Conservation (phyloP, 2,329 filamentous ascomycete species). For the Hirsutella minnesotensis region DNA sequence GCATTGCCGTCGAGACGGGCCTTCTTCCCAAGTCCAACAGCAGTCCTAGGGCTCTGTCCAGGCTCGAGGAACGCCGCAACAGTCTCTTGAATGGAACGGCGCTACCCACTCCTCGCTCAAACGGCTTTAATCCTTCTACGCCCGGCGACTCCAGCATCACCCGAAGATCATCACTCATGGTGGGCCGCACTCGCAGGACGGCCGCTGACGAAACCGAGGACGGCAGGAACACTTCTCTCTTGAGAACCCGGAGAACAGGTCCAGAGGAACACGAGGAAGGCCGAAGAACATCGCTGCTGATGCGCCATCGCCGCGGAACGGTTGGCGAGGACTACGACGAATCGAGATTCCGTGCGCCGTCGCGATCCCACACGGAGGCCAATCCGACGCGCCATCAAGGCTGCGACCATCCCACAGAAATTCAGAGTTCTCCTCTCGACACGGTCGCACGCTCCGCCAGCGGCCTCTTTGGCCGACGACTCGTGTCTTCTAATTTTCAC, state of each 20-base stretch:
- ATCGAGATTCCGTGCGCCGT: conserved; percentile 40
- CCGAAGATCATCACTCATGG: conserved; percentile 42
- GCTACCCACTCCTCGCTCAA: conserved; percentile 32
- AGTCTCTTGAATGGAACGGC: conserved; percentile 32
- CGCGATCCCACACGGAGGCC: conserved; percentile 46
- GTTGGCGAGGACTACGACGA: conserved; percentile 38
- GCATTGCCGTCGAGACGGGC: conserved; percentile 26
- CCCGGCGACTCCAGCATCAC: conserved; percentile 23
- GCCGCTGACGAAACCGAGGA: conserved; percentile 40
- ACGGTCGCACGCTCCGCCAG: conserved; percentile 27
- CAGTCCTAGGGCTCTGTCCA: conserved; percentile 36
- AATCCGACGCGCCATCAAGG: conserved; percentile 22
- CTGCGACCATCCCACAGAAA: conserved; percentile 17
- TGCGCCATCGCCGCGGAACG: conserved; percentile 33
- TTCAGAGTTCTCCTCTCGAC: conserved; percentile 21
- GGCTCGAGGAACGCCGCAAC: conserved; percentile 40
- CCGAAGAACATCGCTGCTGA: conserved; percentile 28
- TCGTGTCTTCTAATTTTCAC: conserved; percentile 35
- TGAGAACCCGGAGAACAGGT: conserved; percentile 31
- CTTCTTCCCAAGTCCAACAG: conserved; percentile 23
- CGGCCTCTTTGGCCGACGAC: conserved; percentile 37
- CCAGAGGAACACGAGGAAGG: conserved; percentile 37
- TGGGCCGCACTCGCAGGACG: conserved; percentile 32
- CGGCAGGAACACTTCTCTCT: conserved; percentile 35
- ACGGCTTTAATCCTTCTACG: conserved; percentile 25